A percentile compares a stretch with the other conserved stretches of the same genome.
These are phyloP conservation scores for Paramecium bursaria DNA, from an alignment of 73 alveolate genomes.

Conservation along the genomic window DNA sequence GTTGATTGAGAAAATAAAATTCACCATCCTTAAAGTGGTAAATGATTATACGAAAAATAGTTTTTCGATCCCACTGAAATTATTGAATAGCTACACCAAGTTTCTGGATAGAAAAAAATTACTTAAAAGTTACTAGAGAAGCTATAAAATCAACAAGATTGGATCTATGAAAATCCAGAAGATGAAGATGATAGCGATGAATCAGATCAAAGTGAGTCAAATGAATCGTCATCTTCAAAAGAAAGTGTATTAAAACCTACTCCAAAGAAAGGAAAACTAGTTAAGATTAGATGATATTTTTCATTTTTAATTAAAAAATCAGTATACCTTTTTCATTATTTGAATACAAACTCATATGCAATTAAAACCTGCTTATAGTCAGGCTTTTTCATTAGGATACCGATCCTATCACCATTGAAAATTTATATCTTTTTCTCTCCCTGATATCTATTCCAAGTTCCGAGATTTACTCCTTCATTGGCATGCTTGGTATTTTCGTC, in stretches of 20 bases:
- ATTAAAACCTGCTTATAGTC: neutral
- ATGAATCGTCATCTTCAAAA: neutral
- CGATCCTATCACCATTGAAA: neutral
- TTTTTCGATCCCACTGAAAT: slow-evolving; percentile 64
- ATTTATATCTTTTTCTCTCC: neutral
- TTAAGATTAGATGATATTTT: no score
- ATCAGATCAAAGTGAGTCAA: slow-evolving; percentile 26
- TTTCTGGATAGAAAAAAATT: slow-evolving; percentile 50
- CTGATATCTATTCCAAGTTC: neutral
- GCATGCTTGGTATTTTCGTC: neutral
- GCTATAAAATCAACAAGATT: slow-evolving; percentile 24
- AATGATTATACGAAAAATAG: neutral
- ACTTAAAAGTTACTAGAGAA: slow-evolving; percentile 43
- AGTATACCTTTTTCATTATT: no score
- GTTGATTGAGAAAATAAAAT: slow-evolving; percentile 23
- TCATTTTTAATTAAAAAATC: no score
- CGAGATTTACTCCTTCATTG: neutral
- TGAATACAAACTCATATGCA: neutral
- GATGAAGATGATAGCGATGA: slow-evolving; percentile 52
- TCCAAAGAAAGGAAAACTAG: slow-evolving; percentile 36
- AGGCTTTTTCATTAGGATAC: neutral
- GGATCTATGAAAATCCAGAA: neutral
- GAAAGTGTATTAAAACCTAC: no score
- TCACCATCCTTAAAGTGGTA: slow-evolving; percentile 25
- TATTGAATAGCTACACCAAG: slow-evolving; percentile 43